These are phyloP conservation scores for Calamus simplicifolius DNA, from an alignment of 176 grass and related monocot genomes.

Conservation along the genomic window DNA sequence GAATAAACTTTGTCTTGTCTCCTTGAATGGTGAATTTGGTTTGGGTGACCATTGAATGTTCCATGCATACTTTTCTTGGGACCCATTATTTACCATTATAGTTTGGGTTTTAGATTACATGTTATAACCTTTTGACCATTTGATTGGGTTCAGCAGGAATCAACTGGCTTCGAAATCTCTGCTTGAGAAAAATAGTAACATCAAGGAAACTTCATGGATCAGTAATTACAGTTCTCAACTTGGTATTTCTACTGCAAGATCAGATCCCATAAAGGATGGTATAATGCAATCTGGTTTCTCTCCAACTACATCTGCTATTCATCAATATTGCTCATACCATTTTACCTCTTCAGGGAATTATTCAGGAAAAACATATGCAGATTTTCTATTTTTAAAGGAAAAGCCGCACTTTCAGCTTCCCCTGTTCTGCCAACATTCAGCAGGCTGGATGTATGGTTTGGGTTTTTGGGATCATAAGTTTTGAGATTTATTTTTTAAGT, in stretches of 20 bases:
- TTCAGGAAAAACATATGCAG: slow-evolving; percentile 39
- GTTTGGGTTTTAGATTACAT: too few species aligned
- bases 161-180: not conserved
- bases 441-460: slow-evolving; percentile 47
- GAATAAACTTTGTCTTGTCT: too few species aligned
- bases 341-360: slow-evolving; percentile 22
- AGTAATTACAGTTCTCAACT: slow-evolving; percentile 35
- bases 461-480: not conserved
- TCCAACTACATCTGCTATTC: not conserved
- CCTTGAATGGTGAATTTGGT: too few species aligned
- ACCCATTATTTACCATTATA: too few species aligned
- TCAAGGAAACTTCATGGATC: slow-evolving; percentile 35
- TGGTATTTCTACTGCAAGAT: slow-evolving; percentile 40
- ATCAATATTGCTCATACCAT: slow-evolving; percentile 6
- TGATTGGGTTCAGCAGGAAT: too few species aligned
- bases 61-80: too few species aligned
- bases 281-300: not conserved
- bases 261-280: slow-evolving; percentile 28
- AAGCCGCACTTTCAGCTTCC: slow-evolving; percentile 60
- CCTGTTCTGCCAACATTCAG: slow-evolving; percentile 67
- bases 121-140: too few species aligned
- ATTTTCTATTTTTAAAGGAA: slow-evolving; percentile 85
- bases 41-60: too few species aligned
- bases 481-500: not conserved
- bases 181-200: slow-evolving; percentile 21